Evolutionary conservation across 2,329 filamentous ascomycete species (phyloP).

Genomic region (Phyllosticta citribraziliensis): DNA sequence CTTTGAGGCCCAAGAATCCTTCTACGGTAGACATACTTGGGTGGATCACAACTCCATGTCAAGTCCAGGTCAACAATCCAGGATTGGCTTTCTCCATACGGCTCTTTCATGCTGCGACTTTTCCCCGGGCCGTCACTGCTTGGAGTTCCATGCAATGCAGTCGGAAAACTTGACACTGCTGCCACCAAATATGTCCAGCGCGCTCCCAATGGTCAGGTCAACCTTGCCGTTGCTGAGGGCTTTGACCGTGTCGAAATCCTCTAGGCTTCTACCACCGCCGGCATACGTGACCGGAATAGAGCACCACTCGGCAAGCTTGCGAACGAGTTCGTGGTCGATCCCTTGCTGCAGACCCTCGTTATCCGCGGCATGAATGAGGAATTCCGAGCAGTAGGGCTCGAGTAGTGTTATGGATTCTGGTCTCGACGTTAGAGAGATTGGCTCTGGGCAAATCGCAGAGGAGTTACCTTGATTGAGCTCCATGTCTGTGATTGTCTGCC

Average conservation of each 20-base stretch:
- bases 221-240: slow-evolving; percentile 68
- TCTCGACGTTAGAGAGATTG: not conserved
- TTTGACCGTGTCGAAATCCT: slow-evolving; percentile 76
- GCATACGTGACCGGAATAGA: slow-evolving; percentile 92
- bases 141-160: slow-evolving; percentile 74
- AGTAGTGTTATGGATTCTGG: slow-evolving; percentile 69
- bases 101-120: not conserved
- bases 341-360: slow-evolving; percentile 89
- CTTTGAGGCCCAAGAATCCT: too few species aligned
- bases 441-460: not conserved
- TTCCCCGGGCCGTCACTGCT: not conserved
- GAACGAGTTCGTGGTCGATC: slow-evolving; percentile 77
- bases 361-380: slow-evolving; percentile 93
- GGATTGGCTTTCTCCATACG: not conserved
- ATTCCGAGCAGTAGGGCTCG: slow-evolving; percentile 90
- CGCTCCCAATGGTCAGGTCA: slow-evolving; percentile 92
- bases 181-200: slow-evolving; percentile 91
- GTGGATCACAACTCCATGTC: too few species aligned
- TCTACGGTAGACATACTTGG: too few species aligned
- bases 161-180: slow-evolving; percentile 77
- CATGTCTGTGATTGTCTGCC: slow-evolving; percentile 97
- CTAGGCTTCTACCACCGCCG: slow-evolving; percentile 74
- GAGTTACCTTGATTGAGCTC: slow-evolving; percentile 70
- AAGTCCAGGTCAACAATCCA: not conserved
- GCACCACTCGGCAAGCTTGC: slow-evolving; percentile 72